Evolutionary conservation across 176 grass and related monocot genomes (phyloP), one percentile per base, ranked within the genome.

Genomic region (Eremochloa ophiuroides): DNA sequence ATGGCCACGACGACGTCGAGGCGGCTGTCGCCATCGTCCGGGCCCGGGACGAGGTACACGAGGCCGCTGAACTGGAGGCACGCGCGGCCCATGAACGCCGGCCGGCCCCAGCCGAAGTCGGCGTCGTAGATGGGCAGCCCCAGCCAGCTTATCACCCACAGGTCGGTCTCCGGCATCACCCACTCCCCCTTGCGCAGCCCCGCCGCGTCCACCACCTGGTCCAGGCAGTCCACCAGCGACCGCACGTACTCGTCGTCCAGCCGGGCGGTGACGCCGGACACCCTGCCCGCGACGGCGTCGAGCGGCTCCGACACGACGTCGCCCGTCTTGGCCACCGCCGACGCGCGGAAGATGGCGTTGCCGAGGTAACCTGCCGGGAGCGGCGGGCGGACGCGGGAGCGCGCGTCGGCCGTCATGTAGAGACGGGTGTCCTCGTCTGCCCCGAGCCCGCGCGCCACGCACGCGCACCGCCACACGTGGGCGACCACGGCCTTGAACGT

Each of bases 141-240:
- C 47, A 78, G 84, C 93, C 90, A 95, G 89, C 93, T 95, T 5
- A 89, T 79, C 5, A 88, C 82, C 75, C 81, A 77, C 75, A 92
- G 40, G 65, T 88, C 82, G 18, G 87, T 82, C 47, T 63, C 25
- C 16, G 87, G 85, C 78, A 95, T 86, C 4, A 72, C 74, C 84
- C 89, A 67, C 73, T 75, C 50, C 40, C 76, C 78, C 69, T 83
- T 46, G 77, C 34, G 46, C 38, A 75, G 12, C 64, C 77, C 84
- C 63, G 59, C 63, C 62, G 68, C 31, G 71, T 23, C 10, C 40
- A 53, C 60, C 48, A 17, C 23, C 27, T 44, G 6, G 0, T 93
- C 91, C 73, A 93, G 76, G 73, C 82, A 22, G 69, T 91, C 78
- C 18, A 88, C 37, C 39, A 91, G 61, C 30, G 91, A 93, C 82